phyloP scores from a whole-genome alignment of 73 alveolate genomes.

The Stentor roeselii region DNA sequence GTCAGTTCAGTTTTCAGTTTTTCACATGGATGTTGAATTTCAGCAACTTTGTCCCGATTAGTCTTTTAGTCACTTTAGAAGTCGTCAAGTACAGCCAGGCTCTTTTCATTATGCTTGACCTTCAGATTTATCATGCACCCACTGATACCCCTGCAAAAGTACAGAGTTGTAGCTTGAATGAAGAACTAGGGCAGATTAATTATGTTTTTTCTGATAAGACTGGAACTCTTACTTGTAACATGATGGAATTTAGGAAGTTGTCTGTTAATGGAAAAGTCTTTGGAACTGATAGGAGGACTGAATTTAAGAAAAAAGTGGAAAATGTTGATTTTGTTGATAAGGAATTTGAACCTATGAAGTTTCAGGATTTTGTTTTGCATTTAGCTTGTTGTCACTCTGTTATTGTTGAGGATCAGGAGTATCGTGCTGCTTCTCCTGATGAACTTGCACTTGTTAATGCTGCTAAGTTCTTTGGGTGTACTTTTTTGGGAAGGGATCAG shows the following conservation, averaged over 20 bases:
- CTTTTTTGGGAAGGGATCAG: background rate
- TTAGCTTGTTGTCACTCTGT: slow-evolving; percentile 86
- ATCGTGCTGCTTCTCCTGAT: slow-evolving; percentile 89
- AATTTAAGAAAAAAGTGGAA: background rate
- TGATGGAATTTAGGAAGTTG: slow-evolving; percentile 18
- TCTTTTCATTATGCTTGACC: slow-evolving; percentile 72
- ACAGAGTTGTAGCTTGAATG: slow-evolving; percentile 81
- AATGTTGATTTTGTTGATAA: slow-evolving; percentile 56
- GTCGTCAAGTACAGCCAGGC: slow-evolving; percentile 82
- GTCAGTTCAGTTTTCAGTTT: slow-evolving; percentile 71
- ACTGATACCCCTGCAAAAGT: slow-evolving; percentile 77
- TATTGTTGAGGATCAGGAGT: slow-evolving; percentile 47
- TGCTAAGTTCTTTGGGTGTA: no score
- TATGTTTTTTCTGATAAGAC: slow-evolving; percentile 91
- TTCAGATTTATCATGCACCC: slow-evolving; percentile 66
- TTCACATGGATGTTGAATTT: slow-evolving; percentile 87
- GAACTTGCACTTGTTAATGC: slow-evolving; percentile 85
- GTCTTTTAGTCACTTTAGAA: slow-evolving; percentile 85
- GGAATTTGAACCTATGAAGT: slow-evolving; percentile 64
- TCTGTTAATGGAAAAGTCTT: background rate
- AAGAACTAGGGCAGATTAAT: slow-evolving; percentile 89
- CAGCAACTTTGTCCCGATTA: slow-evolving; percentile 91
- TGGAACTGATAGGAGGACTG: background rate
- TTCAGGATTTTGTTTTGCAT: slow-evolving; percentile 49
- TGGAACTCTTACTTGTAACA: slow-evolving; percentile 88